phyloP scores from a whole-genome alignment of 2,329 filamentous ascomycete species.

The Clonostachys rhizophaga region DNA sequence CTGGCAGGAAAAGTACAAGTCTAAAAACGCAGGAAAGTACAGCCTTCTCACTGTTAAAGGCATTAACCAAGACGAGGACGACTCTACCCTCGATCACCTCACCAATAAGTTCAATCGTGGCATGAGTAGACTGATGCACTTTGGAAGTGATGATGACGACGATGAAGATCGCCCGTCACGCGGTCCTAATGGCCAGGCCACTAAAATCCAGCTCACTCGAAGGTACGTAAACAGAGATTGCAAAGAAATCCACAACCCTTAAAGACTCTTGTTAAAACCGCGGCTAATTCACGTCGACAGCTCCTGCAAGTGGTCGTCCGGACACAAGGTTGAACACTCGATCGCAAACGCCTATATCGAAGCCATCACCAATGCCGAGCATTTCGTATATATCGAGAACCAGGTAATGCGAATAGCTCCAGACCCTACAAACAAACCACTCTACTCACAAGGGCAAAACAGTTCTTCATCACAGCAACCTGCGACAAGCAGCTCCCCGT shows the following conservation, averaged over 20 bases:
- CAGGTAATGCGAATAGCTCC: conserved; percentile 31
- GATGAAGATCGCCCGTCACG: conserved; percentile 11
- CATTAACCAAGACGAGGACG: conserved; percentile 9
- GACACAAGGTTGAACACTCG: conserved; percentile 60
- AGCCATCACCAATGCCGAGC: conserved; percentile 61
- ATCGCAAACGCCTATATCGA: conserved; percentile 82
- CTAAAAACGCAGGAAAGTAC: conserved; percentile 47
- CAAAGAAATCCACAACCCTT: neutral
- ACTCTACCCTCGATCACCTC: conserved; percentile 34
- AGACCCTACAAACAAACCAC: rapidly evolving
- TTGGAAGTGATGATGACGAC: conserved; percentile 17
- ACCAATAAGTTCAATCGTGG: conserved; percentile 34
- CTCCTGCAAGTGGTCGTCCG: conserved; percentile 45
- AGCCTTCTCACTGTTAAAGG: conserved; percentile 9
- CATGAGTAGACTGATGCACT: conserved; percentile 29
- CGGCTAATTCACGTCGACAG: conserved; percentile 18
- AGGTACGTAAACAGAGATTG: conserved; percentile 24
- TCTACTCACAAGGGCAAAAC: conserved; percentile 3
- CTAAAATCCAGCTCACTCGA: conserved; percentile 45
- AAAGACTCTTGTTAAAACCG: neutral
- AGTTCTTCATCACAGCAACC: conserved; percentile 87
- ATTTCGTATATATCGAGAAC: conserved; percentile 80
- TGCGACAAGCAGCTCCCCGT: conserved; percentile 66
- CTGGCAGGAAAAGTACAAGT: conserved; percentile 72
- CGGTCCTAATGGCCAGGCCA: neutral